phyloP scores from a whole-genome alignment of 2,329 filamentous ascomycete genomes.

The Pseudophaeomoniella oleicola region DNA sequence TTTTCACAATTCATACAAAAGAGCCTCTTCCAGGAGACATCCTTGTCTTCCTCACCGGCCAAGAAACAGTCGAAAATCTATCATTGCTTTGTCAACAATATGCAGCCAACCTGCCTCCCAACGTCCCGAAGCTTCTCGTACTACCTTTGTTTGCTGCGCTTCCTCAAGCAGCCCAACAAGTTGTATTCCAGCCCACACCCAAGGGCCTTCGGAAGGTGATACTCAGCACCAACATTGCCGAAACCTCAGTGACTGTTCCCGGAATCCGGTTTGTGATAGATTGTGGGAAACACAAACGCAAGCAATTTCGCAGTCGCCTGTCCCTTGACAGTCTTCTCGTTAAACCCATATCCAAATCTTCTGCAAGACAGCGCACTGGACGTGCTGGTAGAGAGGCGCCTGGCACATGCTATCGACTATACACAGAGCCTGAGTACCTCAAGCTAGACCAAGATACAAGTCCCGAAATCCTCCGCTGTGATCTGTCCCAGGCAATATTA shows the following conservation, averaged over 20 bases:
- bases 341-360: constrained; percentile 84
- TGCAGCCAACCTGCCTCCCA: constrained; percentile 42
- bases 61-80: constrained; percentile 78
- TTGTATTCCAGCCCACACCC: constrained; percentile 64
- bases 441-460: constrained; percentile 57
- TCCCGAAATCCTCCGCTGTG: constrained; percentile 82
- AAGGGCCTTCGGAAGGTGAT: constrained; percentile 75
- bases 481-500: constrained; percentile 70
- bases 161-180: constrained; percentile 71
- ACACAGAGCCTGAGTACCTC: constrained; percentile 65
- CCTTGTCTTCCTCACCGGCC: constrained; percentile 79
- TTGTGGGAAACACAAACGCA: constrained; percentile 84
- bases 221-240: constrained; percentile 92
- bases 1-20: constrained; percentile 75
- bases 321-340: constrained; percentile 83
- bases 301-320: constrained; percentile 71
- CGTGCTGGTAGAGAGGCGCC: constrained; percentile 85
- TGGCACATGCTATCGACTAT: constrained; percentile 80
- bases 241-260: constrained; percentile 90
- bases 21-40: constrained; percentile 91
- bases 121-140: constrained; percentile 36
- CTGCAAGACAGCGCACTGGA: constrained; percentile 79
- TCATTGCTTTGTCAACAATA: constrained; percentile 73
- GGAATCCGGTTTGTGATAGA: constrained; percentile 88
- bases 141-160: constrained; percentile 83